Base-by-base conservation (phyloP, 352 stramenopile species). In the Globisporangium sylvaticum region DNA sequence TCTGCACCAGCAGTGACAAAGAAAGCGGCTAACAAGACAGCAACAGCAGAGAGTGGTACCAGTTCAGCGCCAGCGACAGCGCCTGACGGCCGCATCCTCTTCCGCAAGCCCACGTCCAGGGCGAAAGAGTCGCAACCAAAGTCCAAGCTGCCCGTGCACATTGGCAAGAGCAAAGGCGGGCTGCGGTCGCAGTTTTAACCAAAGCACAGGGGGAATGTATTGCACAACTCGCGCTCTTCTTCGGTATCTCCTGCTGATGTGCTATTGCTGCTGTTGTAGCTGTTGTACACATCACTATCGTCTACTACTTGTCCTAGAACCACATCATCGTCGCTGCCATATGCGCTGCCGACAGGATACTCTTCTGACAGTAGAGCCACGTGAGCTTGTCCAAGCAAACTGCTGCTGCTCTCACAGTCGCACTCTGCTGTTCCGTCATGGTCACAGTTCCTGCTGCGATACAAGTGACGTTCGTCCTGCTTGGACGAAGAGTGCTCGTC, bases 161-260 rank as follows among this genome's bases (percentile, higher is more conserved):
- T 92, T 68, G 86, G 86, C 53, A 94, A 94, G 66, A 91, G 79
- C 72, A 94, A 92, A 78, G 86, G 86, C 25, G 86, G 86, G 0
- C 48, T 94, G 8, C 84, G 84, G 24, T 92, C 83, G 18, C 86
- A 94, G 61, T 94, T 94, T 37, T 66, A 59, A 25, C 42, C 58
- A 69, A 25, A 64, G 27, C 65, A 42, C 34, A 70, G n/a, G 12
- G 64, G 57, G 10, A 61, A 58, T 64, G 58, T 31, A 62, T 67
- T 62, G 18, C 34, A 42, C 20, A 27, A 14, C 18, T 59, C 54
- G 4, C 24, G 7, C 18, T 46, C 55, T 8, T 58, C 20, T 18
- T 27, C 12, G 18, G 34, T 14, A 10, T 29, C 54, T 1, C 3
- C 29, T 48, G 8, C 31, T 42, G 18, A 15, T 50, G 42, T 5